phyloP scores from a whole-genome alignment of 345 rosid species.

The Euphorbia pulcherrima region DNA sequence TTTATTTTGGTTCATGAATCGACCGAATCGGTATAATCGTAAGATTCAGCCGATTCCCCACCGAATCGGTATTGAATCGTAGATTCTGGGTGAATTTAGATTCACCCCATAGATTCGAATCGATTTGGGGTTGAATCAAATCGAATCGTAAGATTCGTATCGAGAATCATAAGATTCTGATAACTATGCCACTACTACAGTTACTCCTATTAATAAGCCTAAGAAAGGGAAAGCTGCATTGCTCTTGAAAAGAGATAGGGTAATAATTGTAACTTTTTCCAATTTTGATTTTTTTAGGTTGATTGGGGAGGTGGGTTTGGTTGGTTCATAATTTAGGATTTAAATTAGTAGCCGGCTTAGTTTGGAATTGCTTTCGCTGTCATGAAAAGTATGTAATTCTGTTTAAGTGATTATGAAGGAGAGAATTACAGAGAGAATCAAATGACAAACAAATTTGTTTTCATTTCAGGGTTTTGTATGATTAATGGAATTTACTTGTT shows the following conservation, averaged over 20 bases:
- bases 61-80: too few species aligned
- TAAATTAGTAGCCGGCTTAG: not conserved
- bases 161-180: too few species aligned
- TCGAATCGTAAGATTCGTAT: too few species aligned
- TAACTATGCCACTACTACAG: too few species aligned
- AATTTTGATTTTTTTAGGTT: slow-evolving; percentile 1
- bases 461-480: not conserved
- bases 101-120: too few species aligned
- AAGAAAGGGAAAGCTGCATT: slow-evolving; percentile 87
- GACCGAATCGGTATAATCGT: too few species aligned
- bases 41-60: too few species aligned
- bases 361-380: too few species aligned
- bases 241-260: slow-evolving; percentile 84
- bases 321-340: slow-evolving; percentile 8
- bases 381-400: not conserved
- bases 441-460: not conserved
- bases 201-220: slow-evolving; percentile 53
- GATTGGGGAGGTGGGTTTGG: slow-evolving; percentile 12
- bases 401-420: not conserved
- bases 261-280: slow-evolving; percentile 29
- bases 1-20: too few species aligned
- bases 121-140: too few species aligned
- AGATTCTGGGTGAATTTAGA: too few species aligned
- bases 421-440: not conserved
- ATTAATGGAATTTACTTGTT: not conserved